Conservation (phyloP, 75 land plant genomes). For the Cupressus sempervirens region DNA sequence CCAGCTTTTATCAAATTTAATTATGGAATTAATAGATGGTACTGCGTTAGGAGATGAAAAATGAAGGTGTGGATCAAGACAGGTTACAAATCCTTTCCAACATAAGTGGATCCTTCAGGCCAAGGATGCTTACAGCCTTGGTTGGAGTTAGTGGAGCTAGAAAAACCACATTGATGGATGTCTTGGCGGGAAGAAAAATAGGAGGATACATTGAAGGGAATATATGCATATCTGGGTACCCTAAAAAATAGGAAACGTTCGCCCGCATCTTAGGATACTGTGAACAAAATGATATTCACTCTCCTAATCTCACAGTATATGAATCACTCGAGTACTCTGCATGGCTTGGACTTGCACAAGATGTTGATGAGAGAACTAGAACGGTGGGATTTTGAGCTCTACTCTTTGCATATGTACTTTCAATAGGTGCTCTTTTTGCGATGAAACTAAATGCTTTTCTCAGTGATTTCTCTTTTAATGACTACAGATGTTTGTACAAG, state of each 20-base stretch:
- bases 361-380: conserved; percentile 29
- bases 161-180: conserved; percentile 79
- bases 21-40: background rate
- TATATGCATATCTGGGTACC: conserved; percentile 62
- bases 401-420: background rate
- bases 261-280: conserved; percentile 67
- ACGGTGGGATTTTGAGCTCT: conserved; percentile 21
- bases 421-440: background rate
- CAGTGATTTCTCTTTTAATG: background rate
- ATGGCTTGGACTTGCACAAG: conserved; percentile 54
- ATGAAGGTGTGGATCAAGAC: conserved; percentile 2
- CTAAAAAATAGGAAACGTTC: conserved; percentile 69
- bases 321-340: conserved; percentile 69
- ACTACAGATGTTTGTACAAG: conserved; percentile 27
- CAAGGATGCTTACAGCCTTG: conserved; percentile 68
- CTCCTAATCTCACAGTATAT: conserved; percentile 62
- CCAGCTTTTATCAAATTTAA: background rate
- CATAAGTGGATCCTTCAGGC: conserved; percentile 34
- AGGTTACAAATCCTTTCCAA: conserved; percentile 6
- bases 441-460: background rate
- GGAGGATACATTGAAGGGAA: conserved; percentile 65
- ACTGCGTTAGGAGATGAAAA: conserved; percentile 9
- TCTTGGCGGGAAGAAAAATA: conserved; percentile 70
- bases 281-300: conserved; percentile 73
- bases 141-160: conserved; percentile 83